Conservation (phyloP, 2,329 filamentous ascomycete species). For the Fusarium napiforme region DNA sequence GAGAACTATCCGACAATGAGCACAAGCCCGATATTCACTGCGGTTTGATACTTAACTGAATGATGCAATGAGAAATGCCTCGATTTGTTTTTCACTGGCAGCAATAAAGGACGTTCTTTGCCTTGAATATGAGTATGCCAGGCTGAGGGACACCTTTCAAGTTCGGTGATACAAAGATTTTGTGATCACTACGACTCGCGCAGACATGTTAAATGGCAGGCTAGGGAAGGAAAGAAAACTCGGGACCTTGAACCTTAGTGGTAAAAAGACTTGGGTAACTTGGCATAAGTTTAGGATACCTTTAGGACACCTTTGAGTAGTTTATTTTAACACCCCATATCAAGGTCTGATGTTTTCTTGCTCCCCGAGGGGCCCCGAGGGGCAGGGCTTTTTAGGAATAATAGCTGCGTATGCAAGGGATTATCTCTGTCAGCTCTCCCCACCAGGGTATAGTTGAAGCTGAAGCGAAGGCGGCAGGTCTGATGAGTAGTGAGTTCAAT, state of each 20-base stretch:
- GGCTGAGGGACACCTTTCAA: constrained; percentile 34
- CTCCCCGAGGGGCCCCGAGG: not conserved
- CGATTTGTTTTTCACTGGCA: not conserved
- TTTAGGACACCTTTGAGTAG: not conserved
- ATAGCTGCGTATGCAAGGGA: not conserved
- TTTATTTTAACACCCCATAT: not conserved
- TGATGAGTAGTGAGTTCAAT: not conserved
- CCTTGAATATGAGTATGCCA: constrained; percentile 30
- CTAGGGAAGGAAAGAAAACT: not conserved
- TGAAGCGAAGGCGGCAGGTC: not conserved
- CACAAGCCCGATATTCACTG: constrained; percentile 17
- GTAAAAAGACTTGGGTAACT: not conserved
- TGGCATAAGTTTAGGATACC: not conserved
- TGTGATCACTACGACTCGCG: not conserved
- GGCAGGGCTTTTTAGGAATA: not conserved
- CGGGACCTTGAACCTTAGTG: not conserved
- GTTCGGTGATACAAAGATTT: not conserved
- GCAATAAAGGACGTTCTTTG: not conserved
- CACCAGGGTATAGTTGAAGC: not conserved
- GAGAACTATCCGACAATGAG: not conserved
- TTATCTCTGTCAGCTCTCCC: not conserved
- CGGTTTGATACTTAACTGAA: constrained; percentile 32
- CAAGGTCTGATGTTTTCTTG: not conserved
- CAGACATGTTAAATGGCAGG: not conserved
- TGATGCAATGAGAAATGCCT: not conserved